Conservation (phyloP, 1,284 basidiomycete genomes). For the Puccinia sorghi region DNA sequence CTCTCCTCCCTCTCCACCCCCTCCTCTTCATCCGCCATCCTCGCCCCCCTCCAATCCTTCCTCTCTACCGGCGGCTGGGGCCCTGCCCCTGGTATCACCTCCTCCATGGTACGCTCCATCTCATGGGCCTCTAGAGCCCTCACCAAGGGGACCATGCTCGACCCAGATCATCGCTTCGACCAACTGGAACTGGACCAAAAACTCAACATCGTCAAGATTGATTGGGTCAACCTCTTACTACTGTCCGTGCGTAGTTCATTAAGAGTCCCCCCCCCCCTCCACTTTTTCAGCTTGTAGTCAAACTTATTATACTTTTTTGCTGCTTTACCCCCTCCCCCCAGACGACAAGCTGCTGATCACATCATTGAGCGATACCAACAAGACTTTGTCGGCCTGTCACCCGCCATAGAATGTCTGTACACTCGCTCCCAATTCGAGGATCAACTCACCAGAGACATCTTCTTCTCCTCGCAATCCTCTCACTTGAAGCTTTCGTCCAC, state of each 20-base stretch:
- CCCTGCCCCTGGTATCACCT: conserved; percentile 1
- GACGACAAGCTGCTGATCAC: conserved; percentile 31
- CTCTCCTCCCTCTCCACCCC: conserved; percentile 27
- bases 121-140: conserved; percentile 26
- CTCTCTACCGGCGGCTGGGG: conserved; percentile 27
- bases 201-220: conserved; percentile 34
- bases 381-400: conserved; percentile 34
- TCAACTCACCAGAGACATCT: conserved; percentile 23
- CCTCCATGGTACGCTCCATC: conserved; percentile 22
- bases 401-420: conserved; percentile 40
- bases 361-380: conserved; percentile 38
- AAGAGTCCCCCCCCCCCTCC: not conserved
- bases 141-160: conserved; percentile 21
- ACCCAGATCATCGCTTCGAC: conserved; percentile 41
- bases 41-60: conserved; percentile 15
- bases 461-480: not conserved
- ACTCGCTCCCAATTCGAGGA: conserved; percentile 35
- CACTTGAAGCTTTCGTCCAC: conserved; percentile 14
- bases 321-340: not conserved
- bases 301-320: too few relatives aligned
- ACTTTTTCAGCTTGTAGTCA: not conserved
- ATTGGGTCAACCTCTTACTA: conserved; percentile 46
- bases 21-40: not conserved
- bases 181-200: conserved; percentile 43
- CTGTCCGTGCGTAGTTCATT: conserved; percentile 44